Evolutionary conservation across 2,329 filamentous ascomycete species (phyloP).

Genomic region (Aureobasidium namibiae): DNA sequence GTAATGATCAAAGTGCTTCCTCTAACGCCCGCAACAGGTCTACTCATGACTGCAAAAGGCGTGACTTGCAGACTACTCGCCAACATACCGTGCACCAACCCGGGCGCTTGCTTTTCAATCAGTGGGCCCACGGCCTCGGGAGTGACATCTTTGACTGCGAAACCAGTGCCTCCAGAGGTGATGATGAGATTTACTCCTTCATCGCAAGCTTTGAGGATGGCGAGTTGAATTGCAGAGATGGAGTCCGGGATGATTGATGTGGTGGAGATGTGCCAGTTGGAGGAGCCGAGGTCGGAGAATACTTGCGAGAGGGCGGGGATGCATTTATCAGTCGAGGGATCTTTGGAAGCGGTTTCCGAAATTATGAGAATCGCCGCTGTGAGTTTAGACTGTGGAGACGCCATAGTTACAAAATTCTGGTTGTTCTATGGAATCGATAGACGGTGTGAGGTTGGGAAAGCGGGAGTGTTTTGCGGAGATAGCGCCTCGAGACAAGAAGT

Average conservation of each 20-base stretch:
- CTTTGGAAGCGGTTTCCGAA: constrained; percentile 78
- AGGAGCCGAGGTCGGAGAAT: constrained; percentile 44
- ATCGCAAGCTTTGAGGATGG: constrained; percentile 49
- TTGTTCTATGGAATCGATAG: neutral
- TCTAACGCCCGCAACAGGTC: constrained; percentile 81
- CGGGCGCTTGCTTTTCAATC: constrained; percentile 77
- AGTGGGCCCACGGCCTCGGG: constrained; percentile 80
- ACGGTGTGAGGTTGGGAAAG: neutral
- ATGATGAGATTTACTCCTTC: constrained; percentile 63
- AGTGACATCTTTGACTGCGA: constrained; percentile 74
- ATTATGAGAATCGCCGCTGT: constrained; percentile 75
- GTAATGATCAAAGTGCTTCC: constrained; percentile 78
- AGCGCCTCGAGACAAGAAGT: neutral
- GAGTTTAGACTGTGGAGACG: constrained; percentile 37
- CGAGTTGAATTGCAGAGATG: constrained; percentile 63
- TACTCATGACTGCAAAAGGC: constrained; percentile 94
- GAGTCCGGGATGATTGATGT: constrained; percentile 74
- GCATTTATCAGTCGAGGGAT: constrained; percentile 71
- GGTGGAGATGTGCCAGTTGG: constrained; percentile 64
- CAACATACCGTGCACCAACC: constrained; percentile 91
- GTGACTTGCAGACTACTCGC: constrained; percentile 75
- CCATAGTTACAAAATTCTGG: neutral
- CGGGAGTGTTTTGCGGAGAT: neutral
- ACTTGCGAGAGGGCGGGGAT: constrained; percentile 58
- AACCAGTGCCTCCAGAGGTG: constrained; percentile 89